These are phyloP conservation scores for Cornus controversa DNA, from an alignment of 148 eudicot species.

Conservation along the genomic window DNA sequence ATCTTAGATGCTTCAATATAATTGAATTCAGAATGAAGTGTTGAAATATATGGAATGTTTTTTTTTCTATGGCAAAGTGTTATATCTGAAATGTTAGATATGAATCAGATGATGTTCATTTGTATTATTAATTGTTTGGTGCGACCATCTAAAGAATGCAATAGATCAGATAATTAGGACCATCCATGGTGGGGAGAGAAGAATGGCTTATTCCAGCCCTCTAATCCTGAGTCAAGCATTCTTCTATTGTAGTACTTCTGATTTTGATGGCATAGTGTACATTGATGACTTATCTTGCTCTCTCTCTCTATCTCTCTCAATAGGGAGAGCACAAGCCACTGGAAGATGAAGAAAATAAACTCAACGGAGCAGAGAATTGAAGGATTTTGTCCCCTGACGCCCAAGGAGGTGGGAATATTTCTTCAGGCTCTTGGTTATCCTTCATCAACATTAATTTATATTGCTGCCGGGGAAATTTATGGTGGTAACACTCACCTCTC, in stretches of 20 bases:
- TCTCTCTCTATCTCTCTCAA: not conserved
- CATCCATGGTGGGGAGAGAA: not conserved
- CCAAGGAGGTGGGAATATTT: slow-evolving; percentile 84
- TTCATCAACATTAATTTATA: slow-evolving; percentile 66
- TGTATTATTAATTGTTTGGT: too few relatives aligned
- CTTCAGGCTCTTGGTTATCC: slow-evolving; percentile 86
- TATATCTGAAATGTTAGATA: not conserved
- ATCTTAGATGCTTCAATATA: not conserved
- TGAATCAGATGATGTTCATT: not conserved
- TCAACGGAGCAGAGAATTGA: slow-evolving; percentile 73
- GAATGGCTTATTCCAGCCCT: not conserved
- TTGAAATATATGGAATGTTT: too few relatives aligned
- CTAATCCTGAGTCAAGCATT: not conserved
- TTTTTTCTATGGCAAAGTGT: not conserved
- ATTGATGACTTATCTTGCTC: not conserved
- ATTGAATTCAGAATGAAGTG: not conserved
- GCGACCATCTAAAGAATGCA: not conserved
- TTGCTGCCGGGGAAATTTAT: slow-evolving; percentile 96
- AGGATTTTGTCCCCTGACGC: slow-evolving; percentile 87
- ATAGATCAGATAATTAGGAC: not conserved
- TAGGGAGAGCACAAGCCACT: slow-evolving; percentile 86
- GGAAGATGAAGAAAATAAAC: slow-evolving; percentile 85
- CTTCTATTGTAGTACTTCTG: not conserved
- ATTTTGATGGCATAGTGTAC: not conserved
- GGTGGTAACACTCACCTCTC: slow-evolving; percentile 69